These are phyloP conservation scores for Fomitopsis pulvina DNA, from an alignment of 768 basidiomycete species.

Conservation along the genomic window DNA sequence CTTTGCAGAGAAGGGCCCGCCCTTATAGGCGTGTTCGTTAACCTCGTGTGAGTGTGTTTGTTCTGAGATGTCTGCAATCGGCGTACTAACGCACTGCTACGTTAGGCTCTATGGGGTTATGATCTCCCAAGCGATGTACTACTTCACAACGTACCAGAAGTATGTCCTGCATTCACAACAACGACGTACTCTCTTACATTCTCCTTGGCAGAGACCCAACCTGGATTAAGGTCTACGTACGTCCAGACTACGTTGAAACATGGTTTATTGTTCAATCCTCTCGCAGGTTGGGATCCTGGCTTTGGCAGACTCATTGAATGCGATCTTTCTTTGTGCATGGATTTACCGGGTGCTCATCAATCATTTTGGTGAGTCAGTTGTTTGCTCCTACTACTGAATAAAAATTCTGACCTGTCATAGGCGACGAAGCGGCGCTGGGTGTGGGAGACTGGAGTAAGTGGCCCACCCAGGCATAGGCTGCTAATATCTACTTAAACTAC, in stretches of 20 bases:
- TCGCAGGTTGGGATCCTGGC: slow-evolving; percentile 31
- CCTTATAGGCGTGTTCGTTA: slow-evolving; percentile 8
- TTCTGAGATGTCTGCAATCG: neutral
- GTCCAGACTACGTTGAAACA: neutral
- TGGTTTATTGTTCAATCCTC: neutral
- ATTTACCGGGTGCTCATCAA: slow-evolving; percentile 37
- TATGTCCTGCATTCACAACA: neutral
- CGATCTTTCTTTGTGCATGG: slow-evolving; percentile 31
- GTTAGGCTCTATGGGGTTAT: slow-evolving; percentile 17
- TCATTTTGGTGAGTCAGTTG: slow-evolving; percentile 30
- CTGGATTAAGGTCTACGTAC: slow-evolving; percentile 2
- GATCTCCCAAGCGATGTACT: slow-evolving; percentile 18
- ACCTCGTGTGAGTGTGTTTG: slow-evolving; percentile 8
- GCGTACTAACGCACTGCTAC: neutral
- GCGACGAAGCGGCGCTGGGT: neutral
- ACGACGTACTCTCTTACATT: neutral
- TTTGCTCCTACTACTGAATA: neutral
- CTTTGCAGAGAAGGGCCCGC: slow-evolving; percentile 4
- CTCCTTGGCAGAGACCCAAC: neutral
- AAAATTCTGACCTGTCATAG: neutral
- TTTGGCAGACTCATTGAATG: slow-evolving; percentile 37
- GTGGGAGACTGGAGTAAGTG: slow-evolving; percentile 14
- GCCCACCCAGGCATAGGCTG: neutral
- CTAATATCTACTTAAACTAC: neutral
- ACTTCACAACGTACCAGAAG: slow-evolving; percentile 17